A percentile compares a stretch with the other conserved stretches of the same genome.
Conservation (phyloP, 495 filamentous ascomycete genomes). For the Penicillium cinerascens region DNA sequence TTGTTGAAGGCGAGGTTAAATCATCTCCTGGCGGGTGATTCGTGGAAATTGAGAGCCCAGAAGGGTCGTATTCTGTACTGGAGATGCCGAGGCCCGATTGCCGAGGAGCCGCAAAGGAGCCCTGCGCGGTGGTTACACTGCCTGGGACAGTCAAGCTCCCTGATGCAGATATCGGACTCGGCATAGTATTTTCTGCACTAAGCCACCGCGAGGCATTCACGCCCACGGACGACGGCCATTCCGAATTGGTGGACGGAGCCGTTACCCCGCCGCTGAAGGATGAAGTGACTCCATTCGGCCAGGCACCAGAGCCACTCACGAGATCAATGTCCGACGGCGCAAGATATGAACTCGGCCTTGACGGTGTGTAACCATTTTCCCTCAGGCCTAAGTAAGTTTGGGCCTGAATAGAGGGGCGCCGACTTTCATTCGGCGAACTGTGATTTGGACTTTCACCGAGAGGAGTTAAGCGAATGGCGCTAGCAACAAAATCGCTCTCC, state of each 20-base stretch:
- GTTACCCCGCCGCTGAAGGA: conserved; percentile 1
- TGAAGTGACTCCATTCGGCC: conserved; percentile 7
- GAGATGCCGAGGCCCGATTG: conserved; percentile 10
- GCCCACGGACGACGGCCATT: conserved; percentile 8
- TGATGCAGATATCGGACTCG: conserved; percentile 5
- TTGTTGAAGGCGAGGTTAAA: conserved; percentile 18
- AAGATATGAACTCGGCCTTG: conserved; percentile 8
- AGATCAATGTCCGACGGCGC: conserved; percentile 21
- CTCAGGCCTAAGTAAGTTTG: conserved; percentile 11
- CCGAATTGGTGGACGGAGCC: neutral
- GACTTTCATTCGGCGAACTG: conserved; percentile 14
- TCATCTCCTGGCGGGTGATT: conserved; percentile 19
- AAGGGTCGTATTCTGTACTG: conserved; percentile 5
- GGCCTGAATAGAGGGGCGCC: conserved; percentile 12
- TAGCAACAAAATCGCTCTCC: conserved; percentile 34
- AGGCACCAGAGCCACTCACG: conserved; percentile 1
- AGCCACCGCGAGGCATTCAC: conserved; percentile 12
- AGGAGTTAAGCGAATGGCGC: conserved; percentile 35
- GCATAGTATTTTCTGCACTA: conserved; percentile 10
- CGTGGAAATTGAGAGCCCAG: conserved; percentile 20
- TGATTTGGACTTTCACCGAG: conserved; percentile 19
- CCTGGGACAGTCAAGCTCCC: neutral
- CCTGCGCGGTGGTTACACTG: neutral
- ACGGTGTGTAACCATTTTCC: conserved; percentile 11
- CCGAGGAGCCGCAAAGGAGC: neutral